Conservation (phyloP, 2,329 filamentous ascomycete species). For the Fusarium succisae region DNA sequence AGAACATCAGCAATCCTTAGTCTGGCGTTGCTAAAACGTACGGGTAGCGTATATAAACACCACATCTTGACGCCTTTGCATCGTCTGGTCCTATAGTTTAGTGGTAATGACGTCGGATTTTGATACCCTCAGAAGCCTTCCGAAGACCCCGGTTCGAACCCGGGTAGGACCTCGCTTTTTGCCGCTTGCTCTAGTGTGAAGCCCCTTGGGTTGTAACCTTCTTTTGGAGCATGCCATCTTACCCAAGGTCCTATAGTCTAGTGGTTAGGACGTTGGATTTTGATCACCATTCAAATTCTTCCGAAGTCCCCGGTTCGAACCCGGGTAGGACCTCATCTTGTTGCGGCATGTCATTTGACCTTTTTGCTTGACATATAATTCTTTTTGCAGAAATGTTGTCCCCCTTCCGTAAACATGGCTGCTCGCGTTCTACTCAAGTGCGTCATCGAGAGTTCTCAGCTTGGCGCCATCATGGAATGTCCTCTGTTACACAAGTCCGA, state of each 20-base stretch:
- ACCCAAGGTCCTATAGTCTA: slow-evolving; percentile 22
- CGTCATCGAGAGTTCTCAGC: neutral
- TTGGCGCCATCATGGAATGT: neutral
- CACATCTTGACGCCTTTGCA: neutral
- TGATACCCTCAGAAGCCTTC: slow-evolving; percentile 18
- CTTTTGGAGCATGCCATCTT: rapidly evolving
- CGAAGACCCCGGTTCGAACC: slow-evolving; percentile 31
- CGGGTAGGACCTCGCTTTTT: slow-evolving; percentile 28
- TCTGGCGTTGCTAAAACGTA: rapidly evolving
- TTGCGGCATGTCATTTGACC: rapidly evolving
- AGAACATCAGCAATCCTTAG: rapidly evolving
- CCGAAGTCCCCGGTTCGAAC: slow-evolving; percentile 28
- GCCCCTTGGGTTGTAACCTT: rapidly evolving
- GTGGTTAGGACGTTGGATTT: slow-evolving; percentile 30
- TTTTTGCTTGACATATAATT: rapidly evolving
- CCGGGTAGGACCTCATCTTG: slow-evolving; percentile 25
- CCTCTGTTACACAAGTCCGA: neutral
- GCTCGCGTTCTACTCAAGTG: neutral
- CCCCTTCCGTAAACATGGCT: neutral
- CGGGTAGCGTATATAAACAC: neutral
- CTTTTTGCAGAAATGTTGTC: neutral
- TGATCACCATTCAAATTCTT: slow-evolving; percentile 5
- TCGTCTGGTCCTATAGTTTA: slow-evolving; percentile 24
- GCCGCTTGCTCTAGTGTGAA: rapidly evolving
- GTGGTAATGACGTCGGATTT: slow-evolving; percentile 32